Evolutionary conservation across 1,139 yeast species (phyloP).

Genomic region (Kurtzmaniella quercitrusa): DNA sequence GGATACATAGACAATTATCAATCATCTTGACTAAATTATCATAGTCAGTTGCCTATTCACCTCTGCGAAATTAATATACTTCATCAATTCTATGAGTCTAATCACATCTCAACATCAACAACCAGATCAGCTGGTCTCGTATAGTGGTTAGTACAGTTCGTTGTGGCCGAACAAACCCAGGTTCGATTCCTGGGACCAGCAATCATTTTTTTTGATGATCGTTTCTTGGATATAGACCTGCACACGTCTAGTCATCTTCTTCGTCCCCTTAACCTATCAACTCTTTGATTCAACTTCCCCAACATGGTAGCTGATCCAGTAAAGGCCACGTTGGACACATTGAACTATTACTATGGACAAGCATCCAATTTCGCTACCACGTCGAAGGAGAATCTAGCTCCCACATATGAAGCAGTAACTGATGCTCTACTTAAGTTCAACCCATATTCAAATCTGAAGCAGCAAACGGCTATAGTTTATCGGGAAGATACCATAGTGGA

Average conservation of each 20-base stretch:
- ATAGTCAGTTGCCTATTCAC: no score
- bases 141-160: conserved; percentile 54
- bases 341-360: conserved; percentile 21
- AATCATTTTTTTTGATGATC: conserved; percentile 19
- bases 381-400: conserved; percentile 16
- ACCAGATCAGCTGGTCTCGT: conserved; percentile 31
- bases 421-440: conserved; percentile 10
- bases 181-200: conserved; percentile 59
- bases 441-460: conserved; percentile 5
- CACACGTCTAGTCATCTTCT: background rate
- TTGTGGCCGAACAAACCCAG: conserved; percentile 55
- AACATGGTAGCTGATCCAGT: conserved; percentile 47
- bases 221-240: background rate
- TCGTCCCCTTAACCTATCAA: background rate
- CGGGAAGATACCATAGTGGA: conserved; percentile 7
- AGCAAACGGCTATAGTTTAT: conserved; percentile 3
- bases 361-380: conserved; percentile 21
- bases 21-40: no score
- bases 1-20: no score
- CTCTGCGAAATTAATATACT: no score
- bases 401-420: background rate
- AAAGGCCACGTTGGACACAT: conserved; percentile 32
- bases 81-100: no score
- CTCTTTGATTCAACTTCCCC: background rate
- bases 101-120: background rate